Evolutionary conservation across 345 rosid genomes (phyloP), one percentile per base, ranked within the genome.

Genomic region (Salix arbutifolia): DNA sequence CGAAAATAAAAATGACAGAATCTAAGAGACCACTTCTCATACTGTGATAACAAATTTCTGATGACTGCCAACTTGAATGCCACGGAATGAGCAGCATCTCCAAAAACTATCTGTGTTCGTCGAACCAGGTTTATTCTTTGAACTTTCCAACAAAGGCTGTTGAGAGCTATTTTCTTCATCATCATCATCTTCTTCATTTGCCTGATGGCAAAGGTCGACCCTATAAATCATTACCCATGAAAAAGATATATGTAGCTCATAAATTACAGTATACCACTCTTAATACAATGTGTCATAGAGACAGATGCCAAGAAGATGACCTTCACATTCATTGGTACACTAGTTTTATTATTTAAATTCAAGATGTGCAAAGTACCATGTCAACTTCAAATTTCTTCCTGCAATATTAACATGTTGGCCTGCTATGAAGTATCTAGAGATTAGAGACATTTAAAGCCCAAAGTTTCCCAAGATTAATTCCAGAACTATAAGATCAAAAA

Each of bases 181-280:
- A 48, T 89, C 94, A 31, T 85, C 86, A 46, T 86, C 89, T 74
- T 88, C 94, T 68, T 90, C 91, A 74, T 87, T 83, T 69, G 84
- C 85, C 65, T 87, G 91, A 82, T 87, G 92, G 87, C 88, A 89
- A 78, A 90, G 92, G 77, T 90, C 94, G 28, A 89, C 81, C 94
- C 94, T 90, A 75, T 37, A 37, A 69, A 74, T 77, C 70, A 44
- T 70, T 28, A 14, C 74, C 64, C 37, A n/a, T 70, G 82, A 67
- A 77, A 10, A 58, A 23, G 64, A 58, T 58, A 23, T 58, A 58
- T 58, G 64, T 58, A 23, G 64, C 64, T 53, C 60, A 53, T 53
- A 21, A 53, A 53, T 53, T 53, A 8, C 60, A 53, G 60, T 53
- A 53, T 53, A 53, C 60, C 25, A 21, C 4, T 53, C 60, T 53